Evolutionary conservation across 176 grass and related monocot species (phyloP).

Genomic region (Secale cereale): DNA sequence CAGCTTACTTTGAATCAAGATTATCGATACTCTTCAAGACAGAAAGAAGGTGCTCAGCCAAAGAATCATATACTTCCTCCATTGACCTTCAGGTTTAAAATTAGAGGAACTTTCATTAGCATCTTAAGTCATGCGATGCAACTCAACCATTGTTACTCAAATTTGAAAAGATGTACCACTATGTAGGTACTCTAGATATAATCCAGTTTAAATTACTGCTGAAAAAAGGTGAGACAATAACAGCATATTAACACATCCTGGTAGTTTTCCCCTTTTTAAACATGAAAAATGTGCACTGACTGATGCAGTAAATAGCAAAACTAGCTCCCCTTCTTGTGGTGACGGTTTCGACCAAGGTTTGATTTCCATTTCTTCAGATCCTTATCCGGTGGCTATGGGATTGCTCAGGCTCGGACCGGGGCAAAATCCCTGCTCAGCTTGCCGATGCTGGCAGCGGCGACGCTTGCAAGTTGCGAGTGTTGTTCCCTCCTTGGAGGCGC

Average conservation of each 20-base stretch:
- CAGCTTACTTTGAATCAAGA: constrained; percentile 69
- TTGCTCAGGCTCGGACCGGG: too few relatives aligned
- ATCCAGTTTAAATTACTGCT: neutral
- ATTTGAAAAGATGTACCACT: neutral
- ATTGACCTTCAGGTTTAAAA: constrained; percentile 64
- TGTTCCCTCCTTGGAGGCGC: too few relatives aligned
- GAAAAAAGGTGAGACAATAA: neutral
- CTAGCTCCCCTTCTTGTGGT: too few relatives aligned
- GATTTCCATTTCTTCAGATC: too few relatives aligned
- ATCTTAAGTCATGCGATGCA: constrained; percentile 9
- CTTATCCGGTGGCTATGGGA: too few relatives aligned
- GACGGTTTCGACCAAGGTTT: too few relatives aligned
- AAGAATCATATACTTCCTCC: constrained; percentile 74
- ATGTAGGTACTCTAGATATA: neutral
- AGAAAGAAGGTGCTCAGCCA: constrained; percentile 74
- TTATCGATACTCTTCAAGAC: constrained; percentile 35
- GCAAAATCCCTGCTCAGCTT: too few relatives aligned
- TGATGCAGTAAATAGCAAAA: neutral
- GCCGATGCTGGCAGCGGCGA: too few relatives aligned
- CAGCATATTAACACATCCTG: neutral
- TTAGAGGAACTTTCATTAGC: neutral
- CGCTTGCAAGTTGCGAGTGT: too few relatives aligned
- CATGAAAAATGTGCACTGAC: neutral
- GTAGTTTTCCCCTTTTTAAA: neutral
- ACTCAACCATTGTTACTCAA: constrained; percentile 6